These are phyloP conservation scores for Fusarium drepaniforme DNA, from an alignment of 2,329 filamentous ascomycete species.

Conservation along the genomic window DNA sequence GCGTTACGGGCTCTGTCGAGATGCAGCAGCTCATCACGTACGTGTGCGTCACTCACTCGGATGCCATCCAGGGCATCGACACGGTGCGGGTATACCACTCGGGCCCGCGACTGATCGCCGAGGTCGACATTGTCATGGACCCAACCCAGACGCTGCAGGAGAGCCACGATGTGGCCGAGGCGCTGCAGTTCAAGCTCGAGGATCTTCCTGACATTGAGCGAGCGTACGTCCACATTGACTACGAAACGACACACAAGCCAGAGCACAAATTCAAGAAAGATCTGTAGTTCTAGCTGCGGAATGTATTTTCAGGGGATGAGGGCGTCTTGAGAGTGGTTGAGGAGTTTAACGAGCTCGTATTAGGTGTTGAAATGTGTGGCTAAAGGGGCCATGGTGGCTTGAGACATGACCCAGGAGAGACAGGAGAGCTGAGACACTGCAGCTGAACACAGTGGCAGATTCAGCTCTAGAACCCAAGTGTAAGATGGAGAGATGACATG, in stretches of 20 bases:
- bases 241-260: conserved; percentile 94
- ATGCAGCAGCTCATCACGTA: conserved; percentile 97
- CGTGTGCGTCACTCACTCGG: conserved; percentile 87
- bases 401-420: conserved; percentile 3
- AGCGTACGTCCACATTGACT: conserved; percentile 97
- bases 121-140: conserved; percentile 97
- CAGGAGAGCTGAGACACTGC: conserved; percentile 23
- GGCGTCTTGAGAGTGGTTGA: conserved; percentile 18
- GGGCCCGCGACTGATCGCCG: conserved; percentile 88
- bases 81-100: conserved; percentile 95
- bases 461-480: conserved; percentile 12
- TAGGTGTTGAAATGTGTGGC: background rate
- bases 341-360: conserved; percentile 1
- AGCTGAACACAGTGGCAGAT: conserved; percentile 4
- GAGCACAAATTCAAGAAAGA: conserved; percentile 79
- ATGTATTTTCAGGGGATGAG: conserved; percentile 16
- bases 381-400: background rate
- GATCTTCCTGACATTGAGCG: conserved; percentile 91
- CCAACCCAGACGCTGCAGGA: conserved; percentile 76
- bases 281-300: conserved; percentile 51
- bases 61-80: conserved; percentile 86
- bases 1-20: conserved; percentile 86
- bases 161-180: conserved; percentile 94
- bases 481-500: background rate
- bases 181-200: conserved; percentile 94